These are phyloP conservation scores for Magnaporthiopsis rhizophila DNA, from an alignment of 2,329 filamentous ascomycete species.

Conservation along the genomic window DNA sequence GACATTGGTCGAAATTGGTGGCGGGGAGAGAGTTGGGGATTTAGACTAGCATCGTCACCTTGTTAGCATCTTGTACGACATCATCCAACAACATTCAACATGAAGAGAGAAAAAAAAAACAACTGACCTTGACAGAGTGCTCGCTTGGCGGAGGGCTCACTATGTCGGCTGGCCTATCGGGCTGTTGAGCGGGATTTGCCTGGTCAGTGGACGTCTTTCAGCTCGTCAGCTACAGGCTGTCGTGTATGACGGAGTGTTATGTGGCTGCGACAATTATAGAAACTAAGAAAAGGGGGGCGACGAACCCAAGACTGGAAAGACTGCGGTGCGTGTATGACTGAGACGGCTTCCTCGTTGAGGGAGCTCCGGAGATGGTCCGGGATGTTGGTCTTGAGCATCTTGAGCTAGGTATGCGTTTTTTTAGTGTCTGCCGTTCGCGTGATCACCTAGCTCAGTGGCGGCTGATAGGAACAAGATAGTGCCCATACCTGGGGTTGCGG, in stretches of 20 bases:
- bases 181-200: slow-evolving; percentile 13
- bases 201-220: slow-evolving; percentile 3
- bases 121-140: slow-evolving; percentile 27
- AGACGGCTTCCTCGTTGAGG: slow-evolving; percentile 70
- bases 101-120: background rate
- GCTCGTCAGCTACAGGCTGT: background rate
- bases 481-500: slow-evolving; percentile 25
- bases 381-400: slow-evolving; percentile 49
- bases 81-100: background rate
- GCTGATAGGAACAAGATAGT: background rate
- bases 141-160: slow-evolving; percentile 27
- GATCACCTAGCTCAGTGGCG: background rate
- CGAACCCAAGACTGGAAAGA: slow-evolving; percentile 75
- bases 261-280: background rate
- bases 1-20: slow-evolving; percentile 69
- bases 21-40: slow-evolving; percentile 46
- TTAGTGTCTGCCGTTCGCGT: background rate
- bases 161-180: slow-evolving; percentile 24
- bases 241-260: background rate
- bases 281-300: background rate
- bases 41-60: slow-evolving; percentile 15
- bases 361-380: slow-evolving; percentile 48
- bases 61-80: background rate
- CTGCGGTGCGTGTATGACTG: slow-evolving; percentile 84
- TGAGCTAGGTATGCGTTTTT: slow-evolving; percentile 26